These are phyloP conservation scores for Leptomonas seymouri DNA, from an alignment of 208 protist genomes.

Conservation along the genomic window DNA sequence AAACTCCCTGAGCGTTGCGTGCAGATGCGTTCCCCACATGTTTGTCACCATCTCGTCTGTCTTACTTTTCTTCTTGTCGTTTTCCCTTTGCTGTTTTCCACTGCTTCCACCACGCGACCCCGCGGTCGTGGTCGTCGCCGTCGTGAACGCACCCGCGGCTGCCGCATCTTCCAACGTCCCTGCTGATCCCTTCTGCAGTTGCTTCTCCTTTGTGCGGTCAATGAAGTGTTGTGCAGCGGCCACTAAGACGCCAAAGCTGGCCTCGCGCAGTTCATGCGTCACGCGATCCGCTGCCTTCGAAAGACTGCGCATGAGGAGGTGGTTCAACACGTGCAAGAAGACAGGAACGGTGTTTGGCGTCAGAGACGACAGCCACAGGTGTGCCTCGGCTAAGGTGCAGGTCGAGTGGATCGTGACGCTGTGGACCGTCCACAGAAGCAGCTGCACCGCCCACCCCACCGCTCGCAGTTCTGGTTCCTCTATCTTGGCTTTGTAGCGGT, in stretches of 20 bases:
- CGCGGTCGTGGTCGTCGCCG: not conserved
- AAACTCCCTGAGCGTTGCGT: conserved; percentile 49
- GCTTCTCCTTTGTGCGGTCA: conserved; percentile 33
- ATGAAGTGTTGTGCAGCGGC: conserved; percentile 60
- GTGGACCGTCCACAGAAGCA: conserved; percentile 87
- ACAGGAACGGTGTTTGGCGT: conserved; percentile 65
- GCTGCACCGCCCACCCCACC: conserved; percentile 66
- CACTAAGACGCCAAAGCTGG: conserved; percentile 64
- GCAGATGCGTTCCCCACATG: conserved; percentile 62
- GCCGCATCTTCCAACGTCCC: not conserved
- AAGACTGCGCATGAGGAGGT: conserved; percentile 79
- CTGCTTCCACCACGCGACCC: not conserved
- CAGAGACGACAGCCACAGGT: conserved; percentile 68
- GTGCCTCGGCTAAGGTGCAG: conserved; percentile 71
- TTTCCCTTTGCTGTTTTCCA: conserved; percentile 12
- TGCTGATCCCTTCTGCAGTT: conserved; percentile 9
- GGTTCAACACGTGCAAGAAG: conserved; percentile 86
- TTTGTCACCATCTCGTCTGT: conserved; percentile 18
- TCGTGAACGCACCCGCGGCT: no score
- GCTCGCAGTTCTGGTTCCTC: conserved; percentile 34
- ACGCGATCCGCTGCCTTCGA: conserved; percentile 88
- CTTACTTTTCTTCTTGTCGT: not conserved
- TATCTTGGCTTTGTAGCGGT: conserved; percentile 14
- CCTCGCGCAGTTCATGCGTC: conserved; percentile 63
- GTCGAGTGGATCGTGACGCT: conserved; percentile 76